Base-by-base conservation (phyloP, 352 stramenopile species). In the Globisporangium cederbergense region DNA sequence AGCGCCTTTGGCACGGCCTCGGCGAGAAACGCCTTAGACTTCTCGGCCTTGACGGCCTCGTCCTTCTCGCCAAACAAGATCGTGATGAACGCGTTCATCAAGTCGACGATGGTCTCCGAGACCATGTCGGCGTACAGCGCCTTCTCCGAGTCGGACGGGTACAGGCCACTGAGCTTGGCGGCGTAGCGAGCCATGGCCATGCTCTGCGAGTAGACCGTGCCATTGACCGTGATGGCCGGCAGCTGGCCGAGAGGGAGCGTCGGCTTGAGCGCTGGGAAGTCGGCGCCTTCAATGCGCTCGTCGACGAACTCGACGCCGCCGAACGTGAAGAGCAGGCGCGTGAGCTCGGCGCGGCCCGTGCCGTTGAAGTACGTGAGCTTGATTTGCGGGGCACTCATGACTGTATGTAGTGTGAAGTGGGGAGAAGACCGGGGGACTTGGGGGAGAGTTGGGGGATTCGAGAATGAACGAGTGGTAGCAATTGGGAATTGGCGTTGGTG, bases 311-410 rank as follows among this genome's bases (percentile, higher is more conserved):
- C 43, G n/a, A 95, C 65, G 52, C 73, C 76, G 25, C 83, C 83
- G 28, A 72, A 73, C 14, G 68, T 60, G 46, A 91, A 57, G 8
- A 80, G 68, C 18, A 95, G 70, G 22, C 88, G 83, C 7, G 81
- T 75, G 25, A 88, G 62, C 73, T 95, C 88, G 0, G 65, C 86
- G 36, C 79, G 80, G 2, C 74, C 86, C 0, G 71, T 16, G 43
- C 72, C 59, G 42, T 74, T 53, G 54, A 95, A 93, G 72, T 96
- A 96, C 45, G 74, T 89, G 38, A 94, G 63, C 77, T 88, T 86
- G 52, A 89, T 58, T 16, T 72, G 64, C 16, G 70, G 47, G 25
- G 53, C 53, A 9, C 25, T 64, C 43, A 54, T 62, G 22, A 36
- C 25, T 18, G 20, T 38, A 38, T 38, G n/a, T 20, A 30, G 20